A percentile compares a stretch with the other conserved stretches of the same genome.
These are phyloP conservation scores for Hippophae gyantsensis DNA, from an alignment of 306 rosid genomes.

Conservation along the genomic window DNA sequence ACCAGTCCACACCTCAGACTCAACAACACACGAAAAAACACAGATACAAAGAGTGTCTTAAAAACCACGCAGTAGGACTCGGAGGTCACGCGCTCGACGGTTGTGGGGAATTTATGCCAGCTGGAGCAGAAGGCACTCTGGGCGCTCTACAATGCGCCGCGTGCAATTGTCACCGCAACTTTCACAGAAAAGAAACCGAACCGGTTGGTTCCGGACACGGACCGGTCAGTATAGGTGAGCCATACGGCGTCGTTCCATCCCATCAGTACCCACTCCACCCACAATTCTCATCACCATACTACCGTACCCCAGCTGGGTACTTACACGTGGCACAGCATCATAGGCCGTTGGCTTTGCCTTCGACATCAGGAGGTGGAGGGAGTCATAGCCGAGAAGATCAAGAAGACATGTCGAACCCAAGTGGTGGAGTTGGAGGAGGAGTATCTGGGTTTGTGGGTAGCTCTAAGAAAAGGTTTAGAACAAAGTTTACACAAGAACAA, in stretches of 20 bases:
- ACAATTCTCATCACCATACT: conserved; percentile 52
- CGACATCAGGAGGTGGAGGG: not conserved
- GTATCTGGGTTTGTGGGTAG: too few species aligned
- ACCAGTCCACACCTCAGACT: conserved; percentile 17
- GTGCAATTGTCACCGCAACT: conserved; percentile 92
- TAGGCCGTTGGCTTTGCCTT: conserved; percentile 15
- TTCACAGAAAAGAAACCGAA: conserved; percentile 72
- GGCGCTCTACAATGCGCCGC: conserved; percentile 82
- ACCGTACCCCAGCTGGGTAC: conserved; percentile 68
- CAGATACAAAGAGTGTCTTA: conserved; percentile 75
- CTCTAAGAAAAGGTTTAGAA: too few species aligned
- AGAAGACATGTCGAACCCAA: too few species aligned
- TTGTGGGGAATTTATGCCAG: not conserved
- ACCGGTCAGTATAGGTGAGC: conserved; percentile 14
- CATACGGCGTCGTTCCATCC: conserved; percentile 27
- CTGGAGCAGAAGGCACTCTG: not conserved
- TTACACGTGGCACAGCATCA: conserved; percentile 54
- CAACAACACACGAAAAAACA: conserved; percentile 23
- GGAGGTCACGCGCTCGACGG: conserved; percentile 8
- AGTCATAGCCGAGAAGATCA: not conserved
- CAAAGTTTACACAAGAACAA: too few species aligned
- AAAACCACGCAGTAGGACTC: conserved; percentile 78
- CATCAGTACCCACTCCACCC: conserved; percentile 26
- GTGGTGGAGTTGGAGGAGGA: too few species aligned
- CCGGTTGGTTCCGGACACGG: not conserved